Percentiles rank a stretch among this genome's conserved stretches.
Evolutionary conservation across 139 green algal species (phyloP).

Genomic region (Chlorella sp.): DNA sequence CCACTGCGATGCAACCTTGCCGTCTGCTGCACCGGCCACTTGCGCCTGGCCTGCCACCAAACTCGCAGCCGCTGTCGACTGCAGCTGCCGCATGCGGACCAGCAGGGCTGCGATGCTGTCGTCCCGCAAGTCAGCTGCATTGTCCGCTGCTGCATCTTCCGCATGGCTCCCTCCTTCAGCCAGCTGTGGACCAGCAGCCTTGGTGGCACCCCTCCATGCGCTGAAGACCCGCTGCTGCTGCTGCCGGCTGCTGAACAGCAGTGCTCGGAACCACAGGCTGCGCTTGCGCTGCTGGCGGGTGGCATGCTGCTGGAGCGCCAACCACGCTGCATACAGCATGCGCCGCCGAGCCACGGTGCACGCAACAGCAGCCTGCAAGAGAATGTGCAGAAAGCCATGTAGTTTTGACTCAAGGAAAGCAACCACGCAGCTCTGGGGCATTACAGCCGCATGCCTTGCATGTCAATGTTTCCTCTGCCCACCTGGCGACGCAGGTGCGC

Average conservation of each 20-base stretch:
- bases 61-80: background rate
- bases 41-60: too few species aligned
- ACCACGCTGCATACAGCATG: background rate
- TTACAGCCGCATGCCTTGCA: background rate
- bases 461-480: too few species aligned
- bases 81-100: background rate
- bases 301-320: background rate
- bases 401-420: background rate
- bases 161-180: too few species aligned
- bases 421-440: background rate
- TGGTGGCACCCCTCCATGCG: background rate
- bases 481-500: background rate
- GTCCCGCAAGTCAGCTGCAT: background rate
- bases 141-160: background rate
- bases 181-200: too few species aligned
- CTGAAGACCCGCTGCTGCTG: background rate
- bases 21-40: background rate
- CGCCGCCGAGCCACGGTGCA: background rate
- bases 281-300: background rate
- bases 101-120: background rate
- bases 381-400: too few species aligned
- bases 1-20: background rate
- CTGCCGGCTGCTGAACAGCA: slow-evolving; percentile 2
- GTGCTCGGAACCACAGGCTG: background rate
- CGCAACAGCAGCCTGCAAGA: background rate